Evolutionary conservation across 176 grass and related monocot genomes (phyloP), one percentile per base, ranked within the genome.

Genomic region (Chrysopogon serrulatus): DNA sequence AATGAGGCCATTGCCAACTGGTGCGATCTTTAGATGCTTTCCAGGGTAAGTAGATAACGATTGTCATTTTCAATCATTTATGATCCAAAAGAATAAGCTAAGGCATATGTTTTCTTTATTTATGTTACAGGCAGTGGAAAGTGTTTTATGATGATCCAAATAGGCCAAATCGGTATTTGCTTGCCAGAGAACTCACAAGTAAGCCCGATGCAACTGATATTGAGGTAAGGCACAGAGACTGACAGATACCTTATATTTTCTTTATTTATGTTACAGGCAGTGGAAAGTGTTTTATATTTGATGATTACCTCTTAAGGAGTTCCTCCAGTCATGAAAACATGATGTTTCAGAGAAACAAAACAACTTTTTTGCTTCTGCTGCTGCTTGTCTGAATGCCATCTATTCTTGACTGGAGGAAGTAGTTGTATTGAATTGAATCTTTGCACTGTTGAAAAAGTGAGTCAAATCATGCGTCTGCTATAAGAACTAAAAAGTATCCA

Each of bases 11-110:
- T 80, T 98, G 78, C 87, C 89, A 65, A 87, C 89, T 88, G 96
- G 96, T 77, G 96, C 96, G 83, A 78, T 95, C 56, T 98, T 93
- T 84, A 93, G 96, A 90, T 93, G 87, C 65, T 98, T 92, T 85
- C 96, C 96, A 56, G 91, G 91, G 96, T 98, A 48, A 79, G 87
- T 73, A 56, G n/a, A 77, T 67, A 59, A 40, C 68, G 43, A 12
- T 71, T 82, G 6, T 36, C 8, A 30, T 73, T 45, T 18, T 53
- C 35, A 59, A 40, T 28, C 17, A 63, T 30, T 31, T 68, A 62
- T 19, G 49, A 71, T 66, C 73, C 5, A 40, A 40, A 71, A 45
- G 12, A 71, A 59, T 61, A 72, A 27, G 36, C 24, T 84, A 23
- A 62, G 18, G 19, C 6, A 31, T 65, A 17, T 42, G 15, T 15